Evolutionary conservation across 169 alveolate genomes (phyloP).

Genomic region (Sarcocystis neurona): DNA sequence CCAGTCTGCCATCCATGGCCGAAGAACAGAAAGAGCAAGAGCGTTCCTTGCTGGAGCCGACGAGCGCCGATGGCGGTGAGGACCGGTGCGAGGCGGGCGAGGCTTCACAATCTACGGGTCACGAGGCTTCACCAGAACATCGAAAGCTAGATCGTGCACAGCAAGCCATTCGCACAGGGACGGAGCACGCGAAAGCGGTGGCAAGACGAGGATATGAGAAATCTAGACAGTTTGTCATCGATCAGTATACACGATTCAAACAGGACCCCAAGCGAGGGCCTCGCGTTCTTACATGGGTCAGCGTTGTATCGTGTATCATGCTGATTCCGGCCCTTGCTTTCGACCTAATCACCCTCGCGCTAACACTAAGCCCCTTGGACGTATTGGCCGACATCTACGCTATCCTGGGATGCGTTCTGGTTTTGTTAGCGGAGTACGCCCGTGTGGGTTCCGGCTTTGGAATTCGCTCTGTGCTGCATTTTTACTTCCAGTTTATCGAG

Average conservation of each 20-base stretch:
- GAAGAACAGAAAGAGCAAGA: too few relatives aligned
- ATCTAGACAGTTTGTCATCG: conserved; percentile 1
- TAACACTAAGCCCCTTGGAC: conserved; percentile 44
- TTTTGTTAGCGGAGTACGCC: conserved; percentile 31
- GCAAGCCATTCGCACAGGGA: conserved; percentile 23
- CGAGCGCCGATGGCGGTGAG: too few relatives aligned
- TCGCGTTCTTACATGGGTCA: conserved; percentile 36
- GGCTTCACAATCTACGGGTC: too few relatives aligned
- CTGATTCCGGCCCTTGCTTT: conserved; percentile 38
- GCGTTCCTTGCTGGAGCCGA: too few relatives aligned
- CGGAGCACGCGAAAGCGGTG: conserved; percentile 15
- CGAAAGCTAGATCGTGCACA: too few relatives aligned
- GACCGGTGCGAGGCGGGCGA: too few relatives aligned
- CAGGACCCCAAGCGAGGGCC: conserved; percentile 49
- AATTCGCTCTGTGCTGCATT: conserved; percentile 47
- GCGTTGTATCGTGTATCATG: conserved; percentile 24
- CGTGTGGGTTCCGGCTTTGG: conserved; percentile 23
- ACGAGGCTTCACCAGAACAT: too few relatives aligned
- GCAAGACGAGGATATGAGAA: conserved; percentile 37
- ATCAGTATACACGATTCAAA: conserved; percentile 34
- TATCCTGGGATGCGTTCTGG: conserved; percentile 1
- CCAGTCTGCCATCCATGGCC: too few relatives aligned
- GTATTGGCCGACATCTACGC: conserved; percentile 46
- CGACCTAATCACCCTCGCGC: conserved; percentile 45
- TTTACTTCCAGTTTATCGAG: conserved; percentile 30